Evolutionary conservation across 108 stramenopile genomes (phyloP).

Genomic region (Skeletonema grethae): DNA sequence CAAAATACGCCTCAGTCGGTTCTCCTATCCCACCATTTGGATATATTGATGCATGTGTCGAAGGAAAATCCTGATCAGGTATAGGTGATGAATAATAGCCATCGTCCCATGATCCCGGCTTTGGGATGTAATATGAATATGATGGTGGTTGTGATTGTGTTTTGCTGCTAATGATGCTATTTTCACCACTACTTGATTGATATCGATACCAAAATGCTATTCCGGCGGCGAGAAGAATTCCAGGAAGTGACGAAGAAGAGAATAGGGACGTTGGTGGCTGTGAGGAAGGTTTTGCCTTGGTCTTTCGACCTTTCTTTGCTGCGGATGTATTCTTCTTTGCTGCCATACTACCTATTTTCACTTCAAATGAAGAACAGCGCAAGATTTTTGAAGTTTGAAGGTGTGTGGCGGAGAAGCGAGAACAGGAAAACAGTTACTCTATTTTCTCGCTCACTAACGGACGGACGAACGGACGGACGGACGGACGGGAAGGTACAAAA

Average conservation of each 20-base stretch:
- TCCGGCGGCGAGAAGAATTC: constrained; percentile 20
- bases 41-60: constrained; percentile 40
- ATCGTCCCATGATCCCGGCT: constrained; percentile 33
- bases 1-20: constrained; percentile 25
- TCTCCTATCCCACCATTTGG: constrained; percentile 41
- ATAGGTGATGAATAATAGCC: constrained; percentile 43
- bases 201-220: constrained; percentile 21
- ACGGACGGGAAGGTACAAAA: no score
- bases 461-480: no score
- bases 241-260: constrained; percentile 14
- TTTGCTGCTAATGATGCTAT: no score
- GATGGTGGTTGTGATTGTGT: background rate
- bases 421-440: no score
- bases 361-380: no score
- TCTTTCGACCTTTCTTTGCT: background rate
- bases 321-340: background rate
- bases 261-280: constrained; percentile 3
- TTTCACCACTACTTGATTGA: background rate
- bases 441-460: no score
- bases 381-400: no score
- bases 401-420: no score
- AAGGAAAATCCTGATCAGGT: constrained; percentile 23
- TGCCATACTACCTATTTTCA: no score
- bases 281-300: background rate
- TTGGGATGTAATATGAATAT: constrained; percentile 21